Conservation (phyloP, 2,329 filamentous ascomycete species). For the Ploettnerulaceae sp. region DNA sequence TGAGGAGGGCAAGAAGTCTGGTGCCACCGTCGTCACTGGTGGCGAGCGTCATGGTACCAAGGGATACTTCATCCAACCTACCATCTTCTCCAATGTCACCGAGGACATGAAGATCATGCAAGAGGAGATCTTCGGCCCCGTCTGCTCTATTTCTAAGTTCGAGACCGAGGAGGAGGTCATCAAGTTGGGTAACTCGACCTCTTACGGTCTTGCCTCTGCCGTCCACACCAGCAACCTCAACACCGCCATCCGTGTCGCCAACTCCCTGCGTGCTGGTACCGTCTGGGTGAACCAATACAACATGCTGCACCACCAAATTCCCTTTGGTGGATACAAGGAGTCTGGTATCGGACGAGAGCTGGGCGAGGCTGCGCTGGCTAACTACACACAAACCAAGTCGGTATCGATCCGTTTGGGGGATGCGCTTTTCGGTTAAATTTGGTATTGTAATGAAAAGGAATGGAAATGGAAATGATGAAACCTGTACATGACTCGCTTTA, state of each 20-base stretch:
- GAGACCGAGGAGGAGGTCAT: slow-evolving; percentile 63
- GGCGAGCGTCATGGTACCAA: slow-evolving; percentile 61
- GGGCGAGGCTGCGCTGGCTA: slow-evolving; percentile 60
- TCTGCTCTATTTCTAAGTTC: slow-evolving; percentile 68
- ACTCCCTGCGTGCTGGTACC: slow-evolving; percentile 54
- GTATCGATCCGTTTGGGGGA: slow-evolving; percentile 52
- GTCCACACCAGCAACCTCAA: slow-evolving; percentile 65
- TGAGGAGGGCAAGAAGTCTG: slow-evolving; percentile 58
- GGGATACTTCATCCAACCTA: slow-evolving; percentile 70
- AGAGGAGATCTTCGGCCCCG: slow-evolving; percentile 71
- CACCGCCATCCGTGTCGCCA: slow-evolving; percentile 62
- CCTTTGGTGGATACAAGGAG: slow-evolving; percentile 75
- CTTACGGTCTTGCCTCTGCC: slow-evolving; percentile 63
- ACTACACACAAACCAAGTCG: slow-evolving; percentile 66
- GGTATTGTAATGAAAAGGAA: slow-evolving; percentile 5
- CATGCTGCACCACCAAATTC: slow-evolving; percentile 60
- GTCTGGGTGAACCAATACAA: slow-evolving; percentile 51
- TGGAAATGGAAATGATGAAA: slow-evolving; percentile 11
- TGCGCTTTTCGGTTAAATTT: slow-evolving; percentile 36
- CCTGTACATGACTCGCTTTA: slow-evolving; percentile 27
- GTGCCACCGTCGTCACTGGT: slow-evolving; percentile 59
- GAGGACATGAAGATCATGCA: slow-evolving; percentile 71
- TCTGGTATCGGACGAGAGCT: slow-evolving; percentile 73
- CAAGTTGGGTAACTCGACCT: slow-evolving; percentile 56
- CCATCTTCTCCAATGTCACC: slow-evolving; percentile 66